These are phyloP conservation scores for Ophiocordyceps sinensis DNA, from an alignment of 2,329 filamentous ascomycete species.

Conservation along the genomic window DNA sequence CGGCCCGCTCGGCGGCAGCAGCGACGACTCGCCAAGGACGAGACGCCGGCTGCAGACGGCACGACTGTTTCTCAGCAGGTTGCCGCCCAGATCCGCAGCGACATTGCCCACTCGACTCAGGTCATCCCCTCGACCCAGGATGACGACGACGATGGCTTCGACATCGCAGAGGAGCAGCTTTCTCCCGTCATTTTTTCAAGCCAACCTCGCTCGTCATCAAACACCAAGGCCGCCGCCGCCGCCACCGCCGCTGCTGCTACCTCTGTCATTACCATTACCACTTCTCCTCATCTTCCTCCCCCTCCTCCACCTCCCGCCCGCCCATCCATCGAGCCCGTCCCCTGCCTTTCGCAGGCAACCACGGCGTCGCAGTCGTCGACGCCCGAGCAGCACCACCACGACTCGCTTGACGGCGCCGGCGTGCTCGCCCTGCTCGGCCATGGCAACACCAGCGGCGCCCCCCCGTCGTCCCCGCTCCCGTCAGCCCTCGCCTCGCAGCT, in stretches of 20 bases:
- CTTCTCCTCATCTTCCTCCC: not conserved
- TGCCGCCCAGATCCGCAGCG: conserved; percentile 34
- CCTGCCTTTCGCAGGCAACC: conserved; percentile 20
- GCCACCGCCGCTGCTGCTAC: too few relatives aligned
- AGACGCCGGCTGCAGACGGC: conserved; percentile 1
- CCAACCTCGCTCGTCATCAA: too few relatives aligned
- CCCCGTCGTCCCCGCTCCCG: conserved; percentile 8
- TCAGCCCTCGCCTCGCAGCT: conserved; percentile 29
- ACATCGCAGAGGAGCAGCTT: too few relatives aligned
- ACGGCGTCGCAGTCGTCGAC: conserved; percentile 21
- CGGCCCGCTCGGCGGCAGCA: not conserved
- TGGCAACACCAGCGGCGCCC: conserved; percentile 5
- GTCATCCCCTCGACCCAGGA: conserved; percentile 18
- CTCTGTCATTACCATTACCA: not conserved
- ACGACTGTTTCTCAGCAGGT: conserved; percentile 35
- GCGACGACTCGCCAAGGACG: not conserved
- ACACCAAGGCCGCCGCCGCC: too few relatives aligned
- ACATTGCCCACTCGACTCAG: conserved; percentile 25
- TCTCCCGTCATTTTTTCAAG: too few relatives aligned
- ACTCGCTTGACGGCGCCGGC: conserved; percentile 3
- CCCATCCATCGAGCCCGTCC: not conserved
- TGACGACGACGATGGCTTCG: conserved; percentile 1
- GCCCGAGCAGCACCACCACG: conserved; percentile 10
- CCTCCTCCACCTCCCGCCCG: conserved; percentile 4
- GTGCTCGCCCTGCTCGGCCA: conserved; percentile 14